Conservation (phyloP, 2,329 filamentous ascomycete genomes). For the Zarea fungicola region DNA sequence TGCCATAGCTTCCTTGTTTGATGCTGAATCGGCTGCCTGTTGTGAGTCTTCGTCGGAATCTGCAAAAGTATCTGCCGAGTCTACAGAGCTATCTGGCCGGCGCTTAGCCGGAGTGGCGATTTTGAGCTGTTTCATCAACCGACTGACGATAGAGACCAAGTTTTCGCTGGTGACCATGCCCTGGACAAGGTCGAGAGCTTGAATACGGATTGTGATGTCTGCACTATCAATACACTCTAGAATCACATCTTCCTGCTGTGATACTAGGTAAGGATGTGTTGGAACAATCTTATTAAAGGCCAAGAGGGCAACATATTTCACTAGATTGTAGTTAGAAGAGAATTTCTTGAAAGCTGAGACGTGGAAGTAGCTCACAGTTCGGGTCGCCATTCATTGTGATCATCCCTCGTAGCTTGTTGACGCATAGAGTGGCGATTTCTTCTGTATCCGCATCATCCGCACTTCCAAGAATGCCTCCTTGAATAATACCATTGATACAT, state of each 20-base stretch:
- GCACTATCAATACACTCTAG: constrained; percentile 92
- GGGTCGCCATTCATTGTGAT: constrained; percentile 89
- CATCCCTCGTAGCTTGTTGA: constrained; percentile 90
- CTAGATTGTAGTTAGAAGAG: constrained; percentile 37
- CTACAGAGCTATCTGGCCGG: constrained; percentile 34
- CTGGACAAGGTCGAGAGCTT: constrained; percentile 84
- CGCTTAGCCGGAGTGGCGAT: constrained; percentile 52
- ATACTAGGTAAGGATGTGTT: constrained; percentile 83
- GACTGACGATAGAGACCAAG: constrained; percentile 74
- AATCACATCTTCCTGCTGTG: constrained; percentile 92
- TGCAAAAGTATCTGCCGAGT: constrained; percentile 38
- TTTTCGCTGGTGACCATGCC: constrained; percentile 92
- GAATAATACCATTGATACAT: constrained; percentile 97
- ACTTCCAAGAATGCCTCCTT: constrained; percentile 86
- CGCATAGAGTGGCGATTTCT: constrained; percentile 87
- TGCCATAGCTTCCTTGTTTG: constrained; percentile 44
- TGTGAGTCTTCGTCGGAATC: constrained; percentile 50
- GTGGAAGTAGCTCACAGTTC: constrained; percentile 59
- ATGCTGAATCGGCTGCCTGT: constrained; percentile 32
- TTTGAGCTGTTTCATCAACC: constrained; percentile 81
- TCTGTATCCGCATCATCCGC: constrained; percentile 76
- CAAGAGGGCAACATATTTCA: constrained; percentile 94
- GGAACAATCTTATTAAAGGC: constrained; percentile 92
- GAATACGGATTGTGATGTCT: constrained; percentile 91
- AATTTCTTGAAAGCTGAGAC: not conserved